These are phyloP conservation scores for Sclerotinia borealis DNA, from an alignment of 2,329 filamentous ascomycete genomes.

Conservation along the genomic window DNA sequence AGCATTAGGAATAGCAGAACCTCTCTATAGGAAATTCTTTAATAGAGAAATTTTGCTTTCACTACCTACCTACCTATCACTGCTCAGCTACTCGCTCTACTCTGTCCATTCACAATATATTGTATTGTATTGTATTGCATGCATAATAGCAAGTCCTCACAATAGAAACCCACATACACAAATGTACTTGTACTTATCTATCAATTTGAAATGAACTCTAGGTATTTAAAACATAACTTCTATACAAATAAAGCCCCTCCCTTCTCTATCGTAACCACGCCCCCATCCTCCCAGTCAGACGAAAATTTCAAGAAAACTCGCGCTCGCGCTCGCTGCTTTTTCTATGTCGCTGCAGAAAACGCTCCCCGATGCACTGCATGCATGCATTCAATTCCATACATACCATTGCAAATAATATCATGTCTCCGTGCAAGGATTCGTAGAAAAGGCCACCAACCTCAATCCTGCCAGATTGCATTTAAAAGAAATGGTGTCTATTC, in stretches of 20 bases:
- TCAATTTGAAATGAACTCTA: neutral
- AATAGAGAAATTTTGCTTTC: neutral
- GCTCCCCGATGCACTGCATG: neutral
- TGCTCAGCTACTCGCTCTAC: neutral
- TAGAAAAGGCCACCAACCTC: neutral
- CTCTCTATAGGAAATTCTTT: neutral
- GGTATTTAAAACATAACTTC: slow-evolving; percentile 6
- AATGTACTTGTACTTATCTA: slow-evolving; percentile 1
- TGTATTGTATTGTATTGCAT: neutral
- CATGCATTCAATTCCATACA: neutral
- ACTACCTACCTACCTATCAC: neutral
- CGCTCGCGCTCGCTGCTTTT: neutral
- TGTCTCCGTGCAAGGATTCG: neutral
- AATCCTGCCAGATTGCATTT: neutral
- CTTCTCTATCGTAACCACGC: neutral
- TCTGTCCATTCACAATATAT: neutral
- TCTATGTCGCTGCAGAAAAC: neutral
- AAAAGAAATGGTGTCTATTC: neutral
- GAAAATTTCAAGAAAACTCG: neutral
- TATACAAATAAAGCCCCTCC: slow-evolving; percentile 5
- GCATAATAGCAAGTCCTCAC: no score
- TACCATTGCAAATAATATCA: neutral
- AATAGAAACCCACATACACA: neutral
- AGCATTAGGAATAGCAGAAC: neutral
- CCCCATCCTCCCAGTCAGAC: neutral